A percentile compares a stretch with the other conserved stretches of the same genome.
Conservation (phyloP, 306 rosid genomes). For the Malus sylvestris region DNA sequence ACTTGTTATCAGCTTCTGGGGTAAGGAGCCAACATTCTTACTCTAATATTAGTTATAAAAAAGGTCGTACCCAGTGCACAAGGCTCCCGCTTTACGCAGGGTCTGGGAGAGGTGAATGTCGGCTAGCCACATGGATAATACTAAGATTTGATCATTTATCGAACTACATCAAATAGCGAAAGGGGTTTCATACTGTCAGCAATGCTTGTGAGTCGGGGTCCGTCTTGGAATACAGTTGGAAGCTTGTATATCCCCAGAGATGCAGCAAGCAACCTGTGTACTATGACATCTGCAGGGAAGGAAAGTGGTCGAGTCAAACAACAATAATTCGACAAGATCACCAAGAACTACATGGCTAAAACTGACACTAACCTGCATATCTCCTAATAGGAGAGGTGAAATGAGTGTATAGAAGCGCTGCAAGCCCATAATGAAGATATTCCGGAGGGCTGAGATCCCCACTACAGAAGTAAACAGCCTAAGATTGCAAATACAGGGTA, state of each 20-base stretch:
- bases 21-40: neutral
- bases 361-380: conserved; percentile 65
- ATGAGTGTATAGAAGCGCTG: conserved; percentile 84
- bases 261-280: conserved; percentile 93
- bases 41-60: neutral
- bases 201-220: conserved; percentile 59
- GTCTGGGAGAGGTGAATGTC: no score
- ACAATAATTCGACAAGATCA: neutral
- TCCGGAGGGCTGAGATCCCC: conserved; percentile 94
- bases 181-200: conserved; percentile 72
- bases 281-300: conserved; percentile 71
- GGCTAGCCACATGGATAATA: neutral
- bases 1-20: neutral
- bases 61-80: no score
- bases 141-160: neutral
- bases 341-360: conserved; percentile 8
- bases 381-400: conserved; percentile 97
- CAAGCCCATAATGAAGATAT: conserved; percentile 96
- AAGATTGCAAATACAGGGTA: conserved; percentile 7
- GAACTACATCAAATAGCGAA: neutral
- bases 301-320: conserved; percentile 7
- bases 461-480: conserved; percentile 97
- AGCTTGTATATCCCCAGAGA: conserved; percentile 72
- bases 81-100: no score
- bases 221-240: conserved; percentile 72